A percentile compares a stretch with the other conserved stretches of the same genome.
phyloP scores from a whole-genome alignment of 139 green algal species.

The Desmodesmus armatus region DNA sequence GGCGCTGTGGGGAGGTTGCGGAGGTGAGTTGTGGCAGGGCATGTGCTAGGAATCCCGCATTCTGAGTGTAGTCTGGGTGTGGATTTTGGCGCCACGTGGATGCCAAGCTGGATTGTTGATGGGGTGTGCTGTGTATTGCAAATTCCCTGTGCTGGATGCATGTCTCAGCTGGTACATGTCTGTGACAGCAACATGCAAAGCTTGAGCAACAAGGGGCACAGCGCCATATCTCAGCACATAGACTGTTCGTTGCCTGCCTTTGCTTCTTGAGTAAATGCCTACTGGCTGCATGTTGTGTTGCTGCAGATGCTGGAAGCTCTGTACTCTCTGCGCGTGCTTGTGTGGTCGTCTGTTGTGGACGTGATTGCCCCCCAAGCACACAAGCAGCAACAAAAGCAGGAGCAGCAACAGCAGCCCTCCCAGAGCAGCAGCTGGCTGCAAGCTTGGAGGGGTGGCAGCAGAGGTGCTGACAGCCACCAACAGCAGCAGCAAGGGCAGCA shows the following conservation, averaged over 20 bases:
- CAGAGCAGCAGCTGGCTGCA: neutral
- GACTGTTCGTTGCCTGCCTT: neutral
- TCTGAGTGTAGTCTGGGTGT: too few relatives aligned
- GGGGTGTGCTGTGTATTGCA: too few relatives aligned
- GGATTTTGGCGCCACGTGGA: neutral
- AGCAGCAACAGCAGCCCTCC: neutral
- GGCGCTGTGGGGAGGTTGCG: conserved; percentile 11
- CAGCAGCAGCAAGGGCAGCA: neutral
- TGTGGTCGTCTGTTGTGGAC: conserved; percentile 37
- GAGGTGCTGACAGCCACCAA: neutral
- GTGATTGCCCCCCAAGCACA: neutral
- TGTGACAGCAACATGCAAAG: neutral
- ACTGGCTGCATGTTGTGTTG: neutral
- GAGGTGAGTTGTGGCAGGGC: neutral
- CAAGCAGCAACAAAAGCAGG: conserved; percentile 7
- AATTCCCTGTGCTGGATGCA: neutral
- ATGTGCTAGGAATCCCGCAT: neutral
- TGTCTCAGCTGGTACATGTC: neutral
- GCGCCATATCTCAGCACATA: too few relatives aligned
- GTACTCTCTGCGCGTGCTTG: neutral
- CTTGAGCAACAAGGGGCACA: neutral
- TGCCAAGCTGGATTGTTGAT: neutral
- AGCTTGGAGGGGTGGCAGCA: conserved; percentile 3
- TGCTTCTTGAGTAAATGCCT: neutral
- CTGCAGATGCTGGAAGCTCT: neutral